phyloP scores from a whole-genome alignment of 148 eudicot species.

The Rhododendron henanense region DNA sequence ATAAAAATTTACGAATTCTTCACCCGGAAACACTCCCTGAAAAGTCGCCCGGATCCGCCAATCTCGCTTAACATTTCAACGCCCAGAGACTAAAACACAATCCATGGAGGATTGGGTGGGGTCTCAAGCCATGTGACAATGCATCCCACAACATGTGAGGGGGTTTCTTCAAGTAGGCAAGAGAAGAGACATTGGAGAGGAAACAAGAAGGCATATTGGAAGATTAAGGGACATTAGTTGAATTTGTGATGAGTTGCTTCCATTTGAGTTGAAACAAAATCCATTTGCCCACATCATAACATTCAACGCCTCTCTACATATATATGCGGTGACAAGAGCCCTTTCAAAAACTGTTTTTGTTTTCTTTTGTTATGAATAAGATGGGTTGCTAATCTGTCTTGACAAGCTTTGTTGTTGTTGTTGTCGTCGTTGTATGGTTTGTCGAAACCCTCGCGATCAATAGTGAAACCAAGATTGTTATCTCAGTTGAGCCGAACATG shows the following conservation, averaged over 20 bases:
- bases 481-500: neutral
- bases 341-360: neutral
- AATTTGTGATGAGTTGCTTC: neutral
- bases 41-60: neutral
- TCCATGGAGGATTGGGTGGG: neutral
- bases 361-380: neutral
- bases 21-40: too few species aligned
- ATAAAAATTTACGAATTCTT: too few species aligned
- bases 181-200: neutral
- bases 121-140: slow-evolving; percentile 11
- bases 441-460: neutral
- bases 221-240: neutral
- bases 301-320: neutral
- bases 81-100: neutral
- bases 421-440: neutral
- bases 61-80: neutral
- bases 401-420: neutral
- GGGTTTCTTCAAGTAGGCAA: neutral
- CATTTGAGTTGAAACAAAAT: neutral
- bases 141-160: neutral
- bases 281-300: neutral
- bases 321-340: neutral
- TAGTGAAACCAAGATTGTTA: neutral
- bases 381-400: neutral
- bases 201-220: neutral